phyloP scores from a whole-genome alignment of 192 early-diverging fungal species.

The Funneliformis mosseae region DNA sequence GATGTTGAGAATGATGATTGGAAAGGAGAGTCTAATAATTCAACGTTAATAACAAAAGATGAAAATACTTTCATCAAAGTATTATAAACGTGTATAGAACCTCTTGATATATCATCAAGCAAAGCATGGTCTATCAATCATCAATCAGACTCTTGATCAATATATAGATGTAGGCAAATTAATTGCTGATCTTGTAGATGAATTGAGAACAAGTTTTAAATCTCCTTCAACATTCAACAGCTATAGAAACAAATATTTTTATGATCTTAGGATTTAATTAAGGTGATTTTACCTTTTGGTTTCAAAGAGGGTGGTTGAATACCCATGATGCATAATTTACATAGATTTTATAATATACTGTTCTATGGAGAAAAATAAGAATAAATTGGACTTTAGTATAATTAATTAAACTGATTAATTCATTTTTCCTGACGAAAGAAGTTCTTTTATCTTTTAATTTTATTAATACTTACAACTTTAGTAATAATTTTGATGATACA shows the following conservation, averaged over 20 bases:
- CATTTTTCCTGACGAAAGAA: too few species aligned
- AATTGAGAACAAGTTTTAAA: constrained; percentile 43
- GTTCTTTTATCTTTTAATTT: too few species aligned
- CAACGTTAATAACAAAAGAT: constrained; percentile 43
- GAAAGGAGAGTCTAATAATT: constrained; percentile 29
- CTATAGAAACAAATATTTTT: constrained; percentile 34
- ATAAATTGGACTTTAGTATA: too few species aligned
- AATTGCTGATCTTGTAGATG: constrained; percentile 39
- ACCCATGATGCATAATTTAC: constrained; percentile 41
- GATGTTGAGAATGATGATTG: constrained; percentile 43
- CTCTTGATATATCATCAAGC: neutral
- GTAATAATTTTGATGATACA: too few species aligned
- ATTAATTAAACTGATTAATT: too few species aligned
- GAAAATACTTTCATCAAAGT: constrained; percentile 39
- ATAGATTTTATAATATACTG: constrained; percentile 39
- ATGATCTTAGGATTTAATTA: constrained; percentile 44
- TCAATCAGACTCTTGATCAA: constrained; percentile 41
- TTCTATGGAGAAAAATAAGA: constrained; percentile 10
- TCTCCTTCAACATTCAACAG: constrained; percentile 37
- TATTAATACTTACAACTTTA: too few species aligned
- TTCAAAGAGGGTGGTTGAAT: constrained; percentile 41
- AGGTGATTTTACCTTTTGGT: constrained; percentile 38
- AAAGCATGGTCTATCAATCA: constrained; percentile 16
- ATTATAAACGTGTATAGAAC: constrained; percentile 40
- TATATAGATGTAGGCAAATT: constrained; percentile 36